Evolutionary conservation across 352 stramenopile genomes (phyloP), one percentile per base, ranked within the genome.

Genomic region (Phytophthora kernoviae): DNA sequence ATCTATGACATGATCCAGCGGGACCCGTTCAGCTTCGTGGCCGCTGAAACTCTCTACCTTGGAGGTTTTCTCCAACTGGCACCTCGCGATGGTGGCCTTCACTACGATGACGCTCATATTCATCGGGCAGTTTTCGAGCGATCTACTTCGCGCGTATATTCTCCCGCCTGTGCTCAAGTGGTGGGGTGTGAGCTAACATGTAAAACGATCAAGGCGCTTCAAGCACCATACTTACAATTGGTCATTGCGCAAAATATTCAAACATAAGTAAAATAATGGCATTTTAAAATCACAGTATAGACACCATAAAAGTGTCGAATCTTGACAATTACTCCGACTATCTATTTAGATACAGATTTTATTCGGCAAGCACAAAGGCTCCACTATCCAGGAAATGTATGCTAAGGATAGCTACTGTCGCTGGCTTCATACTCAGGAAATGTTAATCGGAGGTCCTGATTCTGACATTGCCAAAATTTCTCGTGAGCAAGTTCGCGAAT

Each of bases 21-120:
- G n/a, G 87, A 96, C 42, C 87, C 87, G 48, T 87, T 96, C 58
- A 96, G 87, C 62, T 93, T 96, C 47, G 84, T 96, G 26, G 87
- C 86, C 39, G 83, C 84, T 37, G 87, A 94, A 65, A 93, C 85
- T 96, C 41, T 91, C 82, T 47, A 88, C 83, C 39, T 65, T 93
- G 21, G 82, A 93, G 24, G 84, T 85, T n/a, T 93, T 92, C 65
- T 92, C 86, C 21, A 81, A 83, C 55, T 92, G 82, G 84, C 81
- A 93, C 42, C 54, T 93, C 17, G 81, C 78, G 14, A 58, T 87
- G 14, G 83, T 91, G 30, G 81, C 77, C 8, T 95, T 95, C 46
- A 74, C 77, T 39, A 79, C 84, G 5, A 95, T 93, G 84, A 88
- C 79, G 18, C 70, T 95, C 18, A 92, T 93, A 60, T 95, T 91